These are phyloP conservation scores for Yamadazyma takamatsuzukensis DNA, from an alignment of 805 yeast genomes.

Conservation along the genomic window DNA sequence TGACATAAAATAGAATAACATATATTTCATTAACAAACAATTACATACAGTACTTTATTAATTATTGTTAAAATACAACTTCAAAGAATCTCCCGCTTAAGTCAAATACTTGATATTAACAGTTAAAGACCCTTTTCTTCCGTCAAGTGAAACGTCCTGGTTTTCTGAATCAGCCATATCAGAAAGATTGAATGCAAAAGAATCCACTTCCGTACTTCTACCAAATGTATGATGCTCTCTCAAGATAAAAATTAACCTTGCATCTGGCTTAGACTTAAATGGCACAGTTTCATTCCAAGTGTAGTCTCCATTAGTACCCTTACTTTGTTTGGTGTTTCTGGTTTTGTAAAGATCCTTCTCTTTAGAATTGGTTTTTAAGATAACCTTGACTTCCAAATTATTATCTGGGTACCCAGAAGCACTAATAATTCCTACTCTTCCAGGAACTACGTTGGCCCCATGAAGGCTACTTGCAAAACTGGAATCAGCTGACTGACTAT, in stretches of 20 bases:
- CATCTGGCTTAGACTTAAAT: slow-evolving; percentile 64
- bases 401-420: slow-evolving; percentile 41
- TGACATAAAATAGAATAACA: too few species aligned
- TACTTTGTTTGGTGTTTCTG: slow-evolving; percentile 46
- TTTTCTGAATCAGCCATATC: slow-evolving; percentile 44
- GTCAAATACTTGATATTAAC: slow-evolving; percentile 37
- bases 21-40: too few species aligned
- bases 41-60: neutral
- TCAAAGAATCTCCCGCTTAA: too few species aligned
- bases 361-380: slow-evolving; percentile 43
- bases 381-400: slow-evolving; percentile 50
- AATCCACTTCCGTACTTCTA: slow-evolving; percentile 61
- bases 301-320: slow-evolving; percentile 37
- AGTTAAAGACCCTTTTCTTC: slow-evolving; percentile 39
- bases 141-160: slow-evolving; percentile 34
- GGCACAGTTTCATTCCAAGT: slow-evolving; percentile 62
- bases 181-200: slow-evolving; percentile 47
- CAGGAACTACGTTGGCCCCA: slow-evolving; percentile 43
- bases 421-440: slow-evolving; percentile 50
- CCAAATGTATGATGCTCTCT: slow-evolving; percentile 72
- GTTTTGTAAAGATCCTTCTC: slow-evolving; percentile 65
- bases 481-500: slow-evolving; percentile 12
- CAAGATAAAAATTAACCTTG: slow-evolving; percentile 56
- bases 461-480: slow-evolving; percentile 34
- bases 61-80: too few species aligned